Evolutionary conservation across 2,329 filamentous ascomycete species (phyloP), one percentile per base, ranked within the genome.

Genomic region (Pseudogymnoascus pannorum): DNA sequence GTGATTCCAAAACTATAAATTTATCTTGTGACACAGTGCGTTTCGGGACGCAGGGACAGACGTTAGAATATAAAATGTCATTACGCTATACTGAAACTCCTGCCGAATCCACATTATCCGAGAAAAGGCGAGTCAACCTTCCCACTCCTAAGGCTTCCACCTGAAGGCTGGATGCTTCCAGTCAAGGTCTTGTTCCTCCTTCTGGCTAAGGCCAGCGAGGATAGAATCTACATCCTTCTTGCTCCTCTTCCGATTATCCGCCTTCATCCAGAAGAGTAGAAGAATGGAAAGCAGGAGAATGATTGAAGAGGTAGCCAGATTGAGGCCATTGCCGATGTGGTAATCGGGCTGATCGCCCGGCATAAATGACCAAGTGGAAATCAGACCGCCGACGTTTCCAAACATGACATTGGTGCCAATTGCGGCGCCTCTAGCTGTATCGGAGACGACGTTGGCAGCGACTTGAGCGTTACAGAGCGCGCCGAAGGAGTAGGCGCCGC

Each of bases 371-470:
- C 86, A 89, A 0, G 84, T 87, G 1, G 82, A 80, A 62, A 88
- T 79, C 33, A 90, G 71, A 0, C 87, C 88, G 2, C 88, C 88
- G n/a, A 90, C 70, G 60, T 89, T 90, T 26, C 87, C 88, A 22
- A 88, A 75, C 86, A 90, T 89, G 68, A 90, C 84, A 60, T 84
- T 85, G 0, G 81, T 82, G 9, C 83, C 86, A 48, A 90, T 87
- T 3, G 85, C 86, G 0, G 84, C 80, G 8, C 83, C 84, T 12
- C 87, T 80, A 0, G 87, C 85, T 0, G 87, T 88, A 66, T 91
- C 88, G 3, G 84, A 85, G 6, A 89, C 81, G 0, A 91, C 86
- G 66, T 90, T 90, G 5, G 86, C 87, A 0, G 86, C 83, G 0
- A 82, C 84, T 61, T 89, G 81, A 0, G 87, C 87, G 64, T 87